phyloP scores from a whole-genome alignment of 331 rosid genomes.

The Quercus lobata region DNA sequence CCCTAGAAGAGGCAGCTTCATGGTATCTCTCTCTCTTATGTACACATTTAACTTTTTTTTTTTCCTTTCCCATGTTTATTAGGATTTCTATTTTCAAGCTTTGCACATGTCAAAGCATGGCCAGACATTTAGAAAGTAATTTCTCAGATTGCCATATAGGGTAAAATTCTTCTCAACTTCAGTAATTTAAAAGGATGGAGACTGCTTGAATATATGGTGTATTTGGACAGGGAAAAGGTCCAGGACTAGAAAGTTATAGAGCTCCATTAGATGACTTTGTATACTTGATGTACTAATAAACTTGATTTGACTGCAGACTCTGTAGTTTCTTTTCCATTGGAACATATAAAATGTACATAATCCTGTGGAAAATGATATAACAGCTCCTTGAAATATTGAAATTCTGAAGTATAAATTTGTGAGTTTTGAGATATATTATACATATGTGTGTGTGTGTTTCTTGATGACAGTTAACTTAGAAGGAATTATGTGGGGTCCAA shows the following conservation, averaged over 20 bases:
- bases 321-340: background rate
- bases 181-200: background rate
- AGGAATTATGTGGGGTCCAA: background rate
- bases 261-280: background rate
- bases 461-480: background rate
- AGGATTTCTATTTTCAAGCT: background rate
- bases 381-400: background rate
- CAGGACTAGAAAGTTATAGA: background rate
- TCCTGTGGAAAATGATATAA: background rate
- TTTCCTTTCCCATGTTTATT: background rate
- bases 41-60: background rate
- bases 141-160: background rate
- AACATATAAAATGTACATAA: background rate
- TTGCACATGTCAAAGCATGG: background rate
- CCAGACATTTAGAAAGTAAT: background rate
- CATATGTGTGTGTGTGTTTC: background rate
- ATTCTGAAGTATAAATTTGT: background rate
- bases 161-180: background rate
- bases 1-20: conserved; percentile 96
- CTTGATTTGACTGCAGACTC: background rate
- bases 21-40: conserved; percentile 46
- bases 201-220: background rate
- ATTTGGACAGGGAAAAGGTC: background rate
- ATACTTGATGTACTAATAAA: background rate
- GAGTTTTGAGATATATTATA: background rate